Evolutionary conservation across 495 filamentous ascomycete genomes (phyloP), one percentile per base, ranked within the genome.

Genomic region (Staphylotrichum longicolle): DNA sequence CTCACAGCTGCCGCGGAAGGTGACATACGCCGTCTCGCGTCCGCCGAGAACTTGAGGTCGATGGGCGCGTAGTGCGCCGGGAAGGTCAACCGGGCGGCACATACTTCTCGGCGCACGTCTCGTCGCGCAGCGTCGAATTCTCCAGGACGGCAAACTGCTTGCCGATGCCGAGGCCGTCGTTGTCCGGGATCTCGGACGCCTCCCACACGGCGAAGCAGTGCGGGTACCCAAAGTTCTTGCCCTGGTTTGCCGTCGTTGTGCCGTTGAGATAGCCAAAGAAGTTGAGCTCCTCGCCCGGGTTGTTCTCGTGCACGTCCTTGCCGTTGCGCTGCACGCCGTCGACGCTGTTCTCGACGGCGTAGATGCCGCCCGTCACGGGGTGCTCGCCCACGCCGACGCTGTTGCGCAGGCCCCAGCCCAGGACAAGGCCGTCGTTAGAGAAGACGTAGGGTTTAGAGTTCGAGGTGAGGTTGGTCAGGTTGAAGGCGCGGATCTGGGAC

Each of bases 381-480:
- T 88, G 80, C 67, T 87, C 84, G 14, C 68, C 82, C 1, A 89
- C 69, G 8, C 86, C 86, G 20, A 88, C 86, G 2, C 80, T 81
- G 71, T 89, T 88, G 14, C 86, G 76, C 35, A 89, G 77, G 40
- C 86, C 86, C 85, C 85, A 89, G 8, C 87, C 86, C n/a, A 89
- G 74, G 5, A 84, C 72, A 30, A 70, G 35, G 7, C 86, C 87
- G 46, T 78, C 73, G 2, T 66, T 74, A 37, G 57, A 50, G 67
- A 62, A 72, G 63, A 69, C 60, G 68, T 70, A 74, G 11, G 75
- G 62, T 46, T 72, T 82, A 48, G 79, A 70, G 47, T 77, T 77
- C 7, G 58, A 60, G 0, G 70, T 71, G 5, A 73, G 61, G 51
- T 75, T 79, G 57, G 62, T 71, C 10, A 87, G 59, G 68, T 84